Evolutionary conservation across 2,329 filamentous ascomycete species (phyloP).

Genomic region (Alternaria ethzedia): DNA sequence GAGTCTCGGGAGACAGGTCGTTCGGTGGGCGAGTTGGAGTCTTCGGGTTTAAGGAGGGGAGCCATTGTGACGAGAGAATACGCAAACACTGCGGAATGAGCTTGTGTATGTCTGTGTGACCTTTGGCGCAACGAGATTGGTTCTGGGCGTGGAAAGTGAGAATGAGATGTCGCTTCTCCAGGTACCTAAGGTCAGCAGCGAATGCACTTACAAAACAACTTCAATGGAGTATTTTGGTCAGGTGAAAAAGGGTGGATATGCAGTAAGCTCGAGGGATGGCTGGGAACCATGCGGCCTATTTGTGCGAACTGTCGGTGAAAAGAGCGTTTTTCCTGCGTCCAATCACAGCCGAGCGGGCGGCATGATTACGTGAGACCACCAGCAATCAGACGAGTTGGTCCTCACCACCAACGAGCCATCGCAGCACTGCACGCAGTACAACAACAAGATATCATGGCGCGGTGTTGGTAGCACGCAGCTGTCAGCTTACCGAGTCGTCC

Average conservation of each 20-base stretch:
- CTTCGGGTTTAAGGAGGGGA: constrained; percentile 29
- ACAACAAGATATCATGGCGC: background rate
- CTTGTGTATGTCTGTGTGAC: background rate
- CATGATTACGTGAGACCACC: constrained; percentile 8
- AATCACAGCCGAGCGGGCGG: constrained; percentile 3
- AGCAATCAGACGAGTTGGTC: background rate
- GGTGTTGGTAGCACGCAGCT: background rate
- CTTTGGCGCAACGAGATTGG: background rate
- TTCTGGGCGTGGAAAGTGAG: background rate
- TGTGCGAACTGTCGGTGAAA: constrained; percentile 11
- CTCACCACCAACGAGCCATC: background rate
- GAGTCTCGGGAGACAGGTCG: constrained; percentile 40
- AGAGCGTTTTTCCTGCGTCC: constrained; percentile 3
- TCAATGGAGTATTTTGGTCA: background rate
- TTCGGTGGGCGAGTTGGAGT: constrained; percentile 17
- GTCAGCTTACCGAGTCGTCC: background rate
- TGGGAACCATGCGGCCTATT: constrained; percentile 7
- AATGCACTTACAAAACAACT: constrained; percentile 6
- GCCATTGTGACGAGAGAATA: constrained; percentile 21
- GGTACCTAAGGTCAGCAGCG: constrained; percentile 2
- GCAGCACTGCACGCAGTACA: background rate
- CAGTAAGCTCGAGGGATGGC: constrained; percentile 1
- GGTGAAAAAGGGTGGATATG: background rate
- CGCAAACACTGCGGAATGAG: background rate
- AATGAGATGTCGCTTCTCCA: background rate